Conservation (phyloP, 495 filamentous ascomycete genomes). For the Talaromyces stipitatus region DNA sequence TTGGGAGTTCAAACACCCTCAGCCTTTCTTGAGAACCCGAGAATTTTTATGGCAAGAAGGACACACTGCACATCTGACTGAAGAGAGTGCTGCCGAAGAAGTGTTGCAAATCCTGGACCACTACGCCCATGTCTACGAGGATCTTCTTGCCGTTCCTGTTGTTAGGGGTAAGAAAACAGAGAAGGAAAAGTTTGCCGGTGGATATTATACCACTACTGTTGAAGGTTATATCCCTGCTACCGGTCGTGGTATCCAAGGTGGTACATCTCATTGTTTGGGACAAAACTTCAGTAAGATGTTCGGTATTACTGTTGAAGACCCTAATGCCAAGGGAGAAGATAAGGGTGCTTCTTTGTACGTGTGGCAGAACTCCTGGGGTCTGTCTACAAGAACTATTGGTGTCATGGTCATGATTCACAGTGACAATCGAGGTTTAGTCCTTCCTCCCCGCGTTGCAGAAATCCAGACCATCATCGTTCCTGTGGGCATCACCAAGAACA, state of each 20-base stretch:
- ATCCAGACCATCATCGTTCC: constrained; percentile 81
- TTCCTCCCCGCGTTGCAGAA: constrained; percentile 84
- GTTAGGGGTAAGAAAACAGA: constrained; percentile 80
- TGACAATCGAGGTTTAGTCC: constrained; percentile 87
- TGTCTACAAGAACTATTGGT: constrained; percentile 90
- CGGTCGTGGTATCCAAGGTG: constrained; percentile 93
- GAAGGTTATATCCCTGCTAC: constrained; percentile 87
- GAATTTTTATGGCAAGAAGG: constrained; percentile 99
- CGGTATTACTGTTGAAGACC: constrained; percentile 92
- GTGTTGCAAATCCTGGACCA: constrained; percentile 89
- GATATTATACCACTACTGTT: constrained; percentile 88
- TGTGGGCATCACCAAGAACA: constrained; percentile 88
- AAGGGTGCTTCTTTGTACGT: constrained; percentile 64
- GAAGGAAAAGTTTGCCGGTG: constrained; percentile 96
- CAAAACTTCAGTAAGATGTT: constrained; percentile 99
- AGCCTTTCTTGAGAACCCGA: constrained; percentile 84
- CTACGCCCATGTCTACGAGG: constrained; percentile 82
- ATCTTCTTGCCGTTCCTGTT: constrained; percentile 89
- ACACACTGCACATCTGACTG: constrained; percentile 86
- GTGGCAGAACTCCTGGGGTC: constrained; percentile 98
- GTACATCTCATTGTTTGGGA: constrained; percentile 86
- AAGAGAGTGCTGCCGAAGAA: constrained; percentile 69
- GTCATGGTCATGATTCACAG: constrained; percentile 98
- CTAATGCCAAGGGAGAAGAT: constrained; percentile 66
- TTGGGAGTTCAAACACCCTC: constrained; percentile 98